Percentiles rank a stretch among this genome's conserved stretches.
Conservation (phyloP, 2,329 filamentous ascomycete genomes). For the Claviceps humidiphila region DNA sequence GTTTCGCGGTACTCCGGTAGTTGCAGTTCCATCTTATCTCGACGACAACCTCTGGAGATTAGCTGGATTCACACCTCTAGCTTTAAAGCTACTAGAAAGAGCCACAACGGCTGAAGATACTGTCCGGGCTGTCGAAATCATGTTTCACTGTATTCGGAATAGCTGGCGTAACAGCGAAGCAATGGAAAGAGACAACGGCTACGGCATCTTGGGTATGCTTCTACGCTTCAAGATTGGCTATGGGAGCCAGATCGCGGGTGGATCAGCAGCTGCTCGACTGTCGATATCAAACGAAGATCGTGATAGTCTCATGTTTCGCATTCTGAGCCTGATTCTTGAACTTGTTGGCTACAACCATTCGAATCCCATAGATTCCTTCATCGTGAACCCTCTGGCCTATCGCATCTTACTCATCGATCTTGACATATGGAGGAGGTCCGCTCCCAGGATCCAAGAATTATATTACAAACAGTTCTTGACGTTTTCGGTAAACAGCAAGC, state of each 20-base stretch:
- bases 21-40: slow-evolving; percentile 67
- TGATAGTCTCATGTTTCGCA: slow-evolving; percentile 42
- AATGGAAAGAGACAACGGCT: slow-evolving; percentile 93
- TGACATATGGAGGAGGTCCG: slow-evolving; percentile 79
- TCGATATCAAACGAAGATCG: slow-evolving; percentile 37
- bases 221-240: slow-evolving; percentile 70
- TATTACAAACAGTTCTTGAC: slow-evolving; percentile 89
- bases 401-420: slow-evolving; percentile 83
- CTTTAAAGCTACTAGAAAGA: slow-evolving; percentile 71
- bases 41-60: slow-evolving; percentile 90
- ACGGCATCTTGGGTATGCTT: slow-evolving; percentile 73
- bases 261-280: slow-evolving; percentile 24
- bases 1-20: slow-evolving; percentile 69
- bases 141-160: slow-evolving; percentile 74
- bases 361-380: slow-evolving; percentile 76
- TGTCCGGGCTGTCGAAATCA: slow-evolving; percentile 64
- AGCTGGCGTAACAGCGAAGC: slow-evolving; percentile 98
- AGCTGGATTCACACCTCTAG: slow-evolving; percentile 78
- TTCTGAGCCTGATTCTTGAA: slow-evolving; percentile 64
- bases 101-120: slow-evolving; percentile 58
- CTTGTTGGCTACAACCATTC: slow-evolving; percentile 81
- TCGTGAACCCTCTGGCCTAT: slow-evolving; percentile 91
- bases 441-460: slow-evolving; percentile 63
- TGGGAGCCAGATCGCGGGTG: slow-evolving; percentile 17
- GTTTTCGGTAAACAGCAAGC: slow-evolving; percentile 81